phyloP scores from a whole-genome alignment of 1,139 yeast species.

The Kodamaea plutei region DNA sequence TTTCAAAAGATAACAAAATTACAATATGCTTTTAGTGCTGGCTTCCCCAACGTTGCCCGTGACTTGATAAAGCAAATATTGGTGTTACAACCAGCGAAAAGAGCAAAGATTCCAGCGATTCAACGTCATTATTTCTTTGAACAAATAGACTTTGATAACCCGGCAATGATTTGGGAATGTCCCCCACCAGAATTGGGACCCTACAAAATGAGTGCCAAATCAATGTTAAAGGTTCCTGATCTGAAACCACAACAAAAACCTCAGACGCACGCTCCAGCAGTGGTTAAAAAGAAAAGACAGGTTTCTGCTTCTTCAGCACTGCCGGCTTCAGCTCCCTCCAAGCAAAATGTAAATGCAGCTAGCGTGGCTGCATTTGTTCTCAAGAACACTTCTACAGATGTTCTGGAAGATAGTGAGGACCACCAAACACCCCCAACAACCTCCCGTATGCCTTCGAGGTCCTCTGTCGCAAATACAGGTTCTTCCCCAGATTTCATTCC shows the following conservation, averaged over 20 bases:
- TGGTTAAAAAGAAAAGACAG: slow-evolving; percentile 2
- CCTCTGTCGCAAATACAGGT: slow-evolving; percentile 5
- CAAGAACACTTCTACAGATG: slow-evolving; percentile 18
- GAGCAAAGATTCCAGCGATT: slow-evolving; percentile 36
- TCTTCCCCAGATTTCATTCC: slow-evolving; percentile 42
- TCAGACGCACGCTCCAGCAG: slow-evolving; percentile 4
- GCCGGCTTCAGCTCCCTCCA: neutral
- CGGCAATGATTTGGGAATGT: slow-evolving; percentile 61
- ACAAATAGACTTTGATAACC: slow-evolving; percentile 60
- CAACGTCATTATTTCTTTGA: slow-evolving; percentile 67
- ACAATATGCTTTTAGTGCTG: slow-evolving; percentile 62
- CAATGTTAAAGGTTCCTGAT: slow-evolving; percentile 55
- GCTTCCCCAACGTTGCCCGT: slow-evolving; percentile 45
- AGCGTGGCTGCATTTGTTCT: slow-evolving; percentile 46
- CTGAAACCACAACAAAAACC: slow-evolving; percentile 23
- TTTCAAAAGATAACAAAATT: slow-evolving; percentile 63
- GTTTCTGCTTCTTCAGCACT: neutral
- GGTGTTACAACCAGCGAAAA: slow-evolving; percentile 41
- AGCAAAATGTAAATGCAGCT: slow-evolving; percentile 30
- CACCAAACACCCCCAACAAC: slow-evolving; percentile 4
- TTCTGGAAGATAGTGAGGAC: slow-evolving; percentile 13
- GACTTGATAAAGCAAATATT: slow-evolving; percentile 44
- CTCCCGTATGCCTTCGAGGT: slow-evolving; percentile 2
- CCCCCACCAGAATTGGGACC: slow-evolving; percentile 79
- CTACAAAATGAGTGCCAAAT: slow-evolving; percentile 48